Base-by-base conservation (phyloP, 805 yeast genomes). In the Vanderwaltozyma yarrowii region DNA sequence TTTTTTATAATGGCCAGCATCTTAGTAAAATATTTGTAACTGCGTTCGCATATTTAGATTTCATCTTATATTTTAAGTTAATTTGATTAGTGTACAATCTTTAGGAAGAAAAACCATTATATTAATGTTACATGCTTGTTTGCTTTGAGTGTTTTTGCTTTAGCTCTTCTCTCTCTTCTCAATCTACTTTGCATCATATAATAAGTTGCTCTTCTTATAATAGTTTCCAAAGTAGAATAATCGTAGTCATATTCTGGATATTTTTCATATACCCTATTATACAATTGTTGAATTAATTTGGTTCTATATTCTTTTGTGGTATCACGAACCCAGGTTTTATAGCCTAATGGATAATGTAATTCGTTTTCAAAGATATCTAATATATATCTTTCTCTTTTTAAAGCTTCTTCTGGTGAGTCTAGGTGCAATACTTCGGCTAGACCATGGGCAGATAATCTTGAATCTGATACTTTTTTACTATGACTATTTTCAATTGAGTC, bases 301-400 rank as follows among this genome's bases (percentile, higher is more conserved):
- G 66, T 65, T 30, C 95, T 66, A 44, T 72, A 71, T 4, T 58
- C 61, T 37, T 67, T 70, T 1, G 72, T 66, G 0, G 92, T 81
- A 51, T 81, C 95, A 45, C 94, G 68, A 31, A 83, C 78, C 95
- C 95, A 86, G 0, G 94, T 82, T 50, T 74, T 74, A 44, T 75
- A 71, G 5, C 95, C 95, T 21, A 86, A 56, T 21, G 79, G 76
- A 58, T 83, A 85, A 4, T 80, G 78, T 37, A 84, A 67, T 15
- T 71, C 75, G 30, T 69, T 64, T 31, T 67, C 70, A 43, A 79
- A 70, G 29, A 78, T 66, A 32, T 66, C 62, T 25, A 80, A 50
- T 14, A 80, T 67, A 32, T 66, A 66, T 26, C 65, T 60, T 48
- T 79, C 86, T 15, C 80, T 57, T 34, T 64, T 65, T 19, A 71